Evolutionary conservation across 805 yeast species (phyloP).

Genomic region (Metschnikowia noctiluminum): DNA sequence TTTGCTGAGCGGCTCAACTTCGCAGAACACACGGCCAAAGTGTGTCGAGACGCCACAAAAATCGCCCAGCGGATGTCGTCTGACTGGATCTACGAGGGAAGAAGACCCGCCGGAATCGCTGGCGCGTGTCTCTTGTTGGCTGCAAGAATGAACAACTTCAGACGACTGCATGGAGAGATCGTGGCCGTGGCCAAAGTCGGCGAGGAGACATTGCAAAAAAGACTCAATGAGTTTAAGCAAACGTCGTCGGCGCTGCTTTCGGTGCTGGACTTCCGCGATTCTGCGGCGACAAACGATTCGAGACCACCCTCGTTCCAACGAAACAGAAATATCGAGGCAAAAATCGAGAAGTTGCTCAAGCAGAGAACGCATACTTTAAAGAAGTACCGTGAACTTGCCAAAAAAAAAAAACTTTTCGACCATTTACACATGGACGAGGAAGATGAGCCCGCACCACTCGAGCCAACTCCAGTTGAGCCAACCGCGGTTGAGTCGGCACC

Average conservation of each 20-base stretch:
- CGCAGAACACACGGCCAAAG: conserved; percentile 68
- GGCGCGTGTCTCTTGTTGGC: conserved; percentile 94
- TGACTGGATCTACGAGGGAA: conserved; percentile 95
- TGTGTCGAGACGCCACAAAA: conserved; percentile 81
- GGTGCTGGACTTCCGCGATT: conserved; percentile 67
- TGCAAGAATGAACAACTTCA: conserved; percentile 92
- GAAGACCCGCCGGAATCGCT: conserved; percentile 98
- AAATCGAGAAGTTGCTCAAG: conserved; percentile 27
- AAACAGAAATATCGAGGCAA: conserved; percentile 53
- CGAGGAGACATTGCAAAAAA: conserved; percentile 85
- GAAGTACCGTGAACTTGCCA: conserved; percentile 24
- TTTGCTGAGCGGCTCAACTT: conserved; percentile 86
- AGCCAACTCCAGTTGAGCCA: too few relatives aligned
- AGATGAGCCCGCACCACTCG: background rate
- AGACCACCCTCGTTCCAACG: conserved; percentile 81
- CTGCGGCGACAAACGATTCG: conserved; percentile 41
- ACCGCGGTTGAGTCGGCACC: too few relatives aligned
- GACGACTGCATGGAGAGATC: conserved; percentile 88
- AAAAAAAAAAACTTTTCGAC: conserved; percentile 9
- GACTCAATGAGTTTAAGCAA: conserved; percentile 81
- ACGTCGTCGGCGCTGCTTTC: conserved; percentile 75
- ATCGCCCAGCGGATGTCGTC: conserved; percentile 87
- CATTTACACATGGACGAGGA: background rate
- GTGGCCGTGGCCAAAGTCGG: conserved; percentile 96
- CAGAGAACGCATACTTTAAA: conserved; percentile 20